Evolutionary conservation across 306 rosid species (phyloP).

Genomic region (Cucurbita maxima): DNA sequence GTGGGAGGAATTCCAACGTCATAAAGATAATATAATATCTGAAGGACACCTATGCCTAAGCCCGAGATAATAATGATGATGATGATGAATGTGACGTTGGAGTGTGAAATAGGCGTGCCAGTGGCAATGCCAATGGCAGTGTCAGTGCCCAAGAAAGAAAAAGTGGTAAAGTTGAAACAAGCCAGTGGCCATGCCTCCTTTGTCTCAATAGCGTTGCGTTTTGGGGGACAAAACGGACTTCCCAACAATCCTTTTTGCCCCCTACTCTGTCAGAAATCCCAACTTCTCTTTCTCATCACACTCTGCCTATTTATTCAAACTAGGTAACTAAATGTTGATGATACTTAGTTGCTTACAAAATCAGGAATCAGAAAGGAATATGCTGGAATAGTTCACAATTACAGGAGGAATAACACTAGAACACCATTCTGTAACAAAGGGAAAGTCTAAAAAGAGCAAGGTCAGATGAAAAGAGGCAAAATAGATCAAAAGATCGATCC

Average conservation of each 20-base stretch:
- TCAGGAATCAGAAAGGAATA: background rate
- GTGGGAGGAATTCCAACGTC: too few species aligned
- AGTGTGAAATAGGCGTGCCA: background rate
- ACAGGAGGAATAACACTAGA: background rate
- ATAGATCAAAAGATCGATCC: background rate
- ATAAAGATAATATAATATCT: too few species aligned
- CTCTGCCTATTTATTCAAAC: background rate
- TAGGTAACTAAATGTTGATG: too few species aligned
- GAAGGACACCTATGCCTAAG: too few species aligned
- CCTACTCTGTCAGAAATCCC: background rate
- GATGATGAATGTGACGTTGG: too few species aligned
- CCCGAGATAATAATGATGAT: too few species aligned
- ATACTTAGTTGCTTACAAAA: too few species aligned
- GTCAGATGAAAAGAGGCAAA: background rate
- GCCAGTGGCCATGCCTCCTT: background rate
- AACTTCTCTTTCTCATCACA: background rate
- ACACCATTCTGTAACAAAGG: background rate
- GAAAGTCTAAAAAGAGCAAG: background rate
- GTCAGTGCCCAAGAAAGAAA: background rate
- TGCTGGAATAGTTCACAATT: background rate
- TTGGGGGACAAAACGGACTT: conserved; percentile 3
- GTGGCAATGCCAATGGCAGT: background rate
- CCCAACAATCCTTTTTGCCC: background rate
- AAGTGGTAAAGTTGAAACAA: background rate
- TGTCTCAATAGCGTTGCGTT: background rate